Percentiles rank a stretch among this genome's conserved stretches.
Evolutionary conservation across 495 filamentous ascomycete species (phyloP).

Genomic region (Hypoxylon lenormandii): DNA sequence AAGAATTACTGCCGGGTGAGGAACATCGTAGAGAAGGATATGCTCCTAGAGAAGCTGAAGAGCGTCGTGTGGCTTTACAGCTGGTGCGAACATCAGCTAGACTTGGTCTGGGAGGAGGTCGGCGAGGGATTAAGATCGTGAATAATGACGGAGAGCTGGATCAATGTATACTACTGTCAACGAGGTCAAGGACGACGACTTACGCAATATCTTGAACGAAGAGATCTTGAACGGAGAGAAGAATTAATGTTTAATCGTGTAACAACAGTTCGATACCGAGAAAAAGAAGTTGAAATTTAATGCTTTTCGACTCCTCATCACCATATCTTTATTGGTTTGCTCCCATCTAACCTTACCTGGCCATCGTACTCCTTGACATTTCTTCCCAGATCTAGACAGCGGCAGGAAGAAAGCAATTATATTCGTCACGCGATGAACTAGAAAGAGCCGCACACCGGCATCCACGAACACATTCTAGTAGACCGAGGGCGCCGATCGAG

Average conservation of each 20-base stretch:
- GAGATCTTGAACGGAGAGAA: not conserved
- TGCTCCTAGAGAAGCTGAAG: conserved; percentile 37
- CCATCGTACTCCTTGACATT: not conserved
- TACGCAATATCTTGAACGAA: not conserved
- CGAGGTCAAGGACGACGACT: not conserved
- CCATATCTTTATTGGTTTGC: not conserved
- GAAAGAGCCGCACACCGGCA: not conserved
- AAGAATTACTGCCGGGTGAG: conserved; percentile 49
- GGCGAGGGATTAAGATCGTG: conserved; percentile 36
- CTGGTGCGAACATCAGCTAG: conserved; percentile 48
- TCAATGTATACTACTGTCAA: conserved; percentile 7
- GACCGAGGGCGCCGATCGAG: conserved; percentile 30
- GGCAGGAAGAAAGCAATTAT: not conserved
- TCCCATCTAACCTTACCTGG: not conserved
- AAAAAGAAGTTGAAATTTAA: not conserved
- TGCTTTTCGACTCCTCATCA: not conserved
- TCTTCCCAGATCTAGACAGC: not conserved
- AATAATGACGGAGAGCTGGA: conserved; percentile 3
- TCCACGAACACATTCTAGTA: not conserved
- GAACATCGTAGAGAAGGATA: conserved; percentile 35
- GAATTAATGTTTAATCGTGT: conserved; percentile 39
- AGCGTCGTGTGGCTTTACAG: conserved; percentile 47
- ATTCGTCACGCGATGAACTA: not conserved
- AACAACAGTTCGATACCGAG: conserved; percentile 1
- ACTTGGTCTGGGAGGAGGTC: conserved; percentile 48